Percentiles rank a stretch among this genome's conserved stretches.
Evolutionary conservation across 129 eudicot genomes (phyloP).

Genomic region (Chrysanthemum makinoi): DNA sequence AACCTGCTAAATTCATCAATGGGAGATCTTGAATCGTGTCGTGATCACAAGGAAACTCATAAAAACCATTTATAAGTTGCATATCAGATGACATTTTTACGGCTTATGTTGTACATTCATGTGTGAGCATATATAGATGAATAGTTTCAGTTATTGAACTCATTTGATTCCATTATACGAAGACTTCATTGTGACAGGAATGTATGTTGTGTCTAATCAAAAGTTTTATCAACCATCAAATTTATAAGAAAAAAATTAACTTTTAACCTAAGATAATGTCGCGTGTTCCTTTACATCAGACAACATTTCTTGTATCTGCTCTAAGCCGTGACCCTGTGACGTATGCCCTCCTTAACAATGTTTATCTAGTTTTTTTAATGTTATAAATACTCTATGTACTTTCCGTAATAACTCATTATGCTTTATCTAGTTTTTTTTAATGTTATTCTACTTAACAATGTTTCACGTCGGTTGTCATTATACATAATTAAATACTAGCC

Average conservation of each 20-base stretch:
- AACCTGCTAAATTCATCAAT: not conserved
- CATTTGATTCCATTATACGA: not conserved
- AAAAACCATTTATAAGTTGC: not conserved
- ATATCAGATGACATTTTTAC: not conserved
- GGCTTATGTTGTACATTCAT: not conserved
- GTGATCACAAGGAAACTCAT: not conserved
- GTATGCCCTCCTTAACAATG: slow-evolving; percentile 11
- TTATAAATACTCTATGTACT: too few relatives aligned
- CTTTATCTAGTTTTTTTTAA: too few relatives aligned
- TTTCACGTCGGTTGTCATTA: too few relatives aligned
- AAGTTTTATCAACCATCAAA: too few relatives aligned
- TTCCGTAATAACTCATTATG: too few relatives aligned
- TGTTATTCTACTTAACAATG: too few relatives aligned
- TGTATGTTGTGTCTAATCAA: not conserved
- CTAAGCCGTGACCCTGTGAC: not conserved
- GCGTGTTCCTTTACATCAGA: not conserved
- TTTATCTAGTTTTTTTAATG: too few relatives aligned
- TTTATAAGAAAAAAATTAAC: too few relatives aligned
- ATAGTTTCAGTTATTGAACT: not conserved
- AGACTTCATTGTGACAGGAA: slow-evolving; percentile 8
- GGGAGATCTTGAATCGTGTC: not conserved
- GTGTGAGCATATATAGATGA: not conserved
- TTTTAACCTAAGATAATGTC: too few relatives aligned
- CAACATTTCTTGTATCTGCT: not conserved
- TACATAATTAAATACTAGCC: too few relatives aligned